Conservation (phyloP, 129 eudicot species). For the Oenanthe sinensis region DNA sequence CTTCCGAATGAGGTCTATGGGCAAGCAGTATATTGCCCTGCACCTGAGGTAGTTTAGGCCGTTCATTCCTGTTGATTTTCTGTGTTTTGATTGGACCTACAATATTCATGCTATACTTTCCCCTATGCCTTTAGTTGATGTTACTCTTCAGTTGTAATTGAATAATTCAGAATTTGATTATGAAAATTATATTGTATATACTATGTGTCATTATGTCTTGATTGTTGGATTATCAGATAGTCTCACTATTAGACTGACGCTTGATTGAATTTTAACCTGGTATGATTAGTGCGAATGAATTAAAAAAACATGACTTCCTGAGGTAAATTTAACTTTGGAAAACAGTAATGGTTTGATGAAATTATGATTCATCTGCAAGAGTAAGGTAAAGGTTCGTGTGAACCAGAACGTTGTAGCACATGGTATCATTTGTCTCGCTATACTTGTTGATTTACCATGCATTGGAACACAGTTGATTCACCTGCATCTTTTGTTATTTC, state of each 20-base stretch:
- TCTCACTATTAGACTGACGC: background rate
- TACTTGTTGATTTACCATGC: background rate
- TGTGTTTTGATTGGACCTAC: background rate
- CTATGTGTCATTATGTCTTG: background rate
- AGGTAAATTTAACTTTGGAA: background rate
- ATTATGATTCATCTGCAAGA: background rate
- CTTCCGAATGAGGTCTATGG: conserved; percentile 56
- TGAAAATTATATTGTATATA: background rate
- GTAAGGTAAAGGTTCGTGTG: background rate
- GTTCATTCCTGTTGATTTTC: background rate
- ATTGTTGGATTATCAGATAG: background rate
- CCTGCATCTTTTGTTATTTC: background rate
- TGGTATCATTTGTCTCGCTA: background rate
- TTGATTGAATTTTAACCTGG: background rate
- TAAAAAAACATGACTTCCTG: background rate
- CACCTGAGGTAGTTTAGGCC: conserved; percentile 52
- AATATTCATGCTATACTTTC: background rate
- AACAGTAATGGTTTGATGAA: background rate
- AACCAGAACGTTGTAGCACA: background rate
- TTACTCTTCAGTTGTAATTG: conserved; percentile 1
- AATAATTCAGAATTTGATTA: background rate
- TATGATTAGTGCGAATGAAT: background rate
- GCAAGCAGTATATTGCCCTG: conserved; percentile 71
- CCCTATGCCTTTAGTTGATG: conserved; percentile 4
- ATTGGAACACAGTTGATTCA: background rate